A percentile compares a stretch with the other conserved stretches of the same genome.
phyloP scores from a whole-genome alignment of 1,139 yeast genomes.

The Suhomyces wounanorum region DNA sequence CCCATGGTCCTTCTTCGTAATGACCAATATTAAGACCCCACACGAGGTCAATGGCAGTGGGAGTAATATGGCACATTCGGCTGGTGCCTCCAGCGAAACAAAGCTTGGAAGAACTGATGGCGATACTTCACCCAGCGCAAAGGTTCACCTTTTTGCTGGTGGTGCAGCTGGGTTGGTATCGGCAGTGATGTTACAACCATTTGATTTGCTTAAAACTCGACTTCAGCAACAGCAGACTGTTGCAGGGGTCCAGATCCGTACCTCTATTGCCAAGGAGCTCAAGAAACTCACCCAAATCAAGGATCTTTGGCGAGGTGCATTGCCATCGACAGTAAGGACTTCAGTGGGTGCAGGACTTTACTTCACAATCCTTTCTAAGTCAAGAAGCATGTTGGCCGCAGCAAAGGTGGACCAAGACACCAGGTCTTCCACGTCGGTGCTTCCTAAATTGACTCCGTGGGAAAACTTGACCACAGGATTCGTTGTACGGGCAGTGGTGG shows the following conservation, averaged over 20 bases:
- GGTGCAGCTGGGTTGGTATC: constrained; percentile 85
- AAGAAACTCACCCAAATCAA: constrained; percentile 46
- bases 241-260: constrained; percentile 40
- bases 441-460: constrained; percentile 71
- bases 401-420: constrained; percentile 19
- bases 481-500: constrained; percentile 76
- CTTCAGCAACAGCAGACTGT: constrained; percentile 65
- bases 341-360: constrained; percentile 91
- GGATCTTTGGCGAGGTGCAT: constrained; percentile 89
- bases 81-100: not conserved
- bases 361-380: constrained; percentile 66
- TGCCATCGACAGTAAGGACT: constrained; percentile 87
- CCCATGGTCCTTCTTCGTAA: not conserved
- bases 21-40: constrained; percentile 4
- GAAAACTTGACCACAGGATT: constrained; percentile 82
- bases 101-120: not conserved
- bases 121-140: constrained; percentile 8
- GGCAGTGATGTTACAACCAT: constrained; percentile 81
- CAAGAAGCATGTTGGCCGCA: constrained; percentile 55
- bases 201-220: constrained; percentile 86
- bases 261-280: constrained; percentile 44
- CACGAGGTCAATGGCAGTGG: constrained; percentile 3
- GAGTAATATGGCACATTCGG: not conserved
- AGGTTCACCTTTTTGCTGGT: constrained; percentile 72
- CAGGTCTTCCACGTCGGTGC: constrained; percentile 29